A percentile compares a stretch with the other conserved stretches of the same genome.
These are phyloP conservation scores for Podospora didyma DNA, from an alignment of 495 filamentous ascomycete species.

Conservation along the genomic window DNA sequence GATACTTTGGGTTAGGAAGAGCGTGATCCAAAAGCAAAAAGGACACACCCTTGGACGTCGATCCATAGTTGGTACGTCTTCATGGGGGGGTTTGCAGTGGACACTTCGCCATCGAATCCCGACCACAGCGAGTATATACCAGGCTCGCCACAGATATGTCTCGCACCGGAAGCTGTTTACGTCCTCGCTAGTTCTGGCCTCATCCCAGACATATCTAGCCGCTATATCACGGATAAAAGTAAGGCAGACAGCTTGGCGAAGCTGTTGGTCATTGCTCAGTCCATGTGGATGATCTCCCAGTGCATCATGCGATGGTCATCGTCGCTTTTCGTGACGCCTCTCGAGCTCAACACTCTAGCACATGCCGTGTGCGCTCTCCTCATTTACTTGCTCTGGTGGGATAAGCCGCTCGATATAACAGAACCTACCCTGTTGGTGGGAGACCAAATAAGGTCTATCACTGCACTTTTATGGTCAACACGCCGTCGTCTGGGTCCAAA, in stretches of 20 bases:
- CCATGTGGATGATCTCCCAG: conserved; percentile 32
- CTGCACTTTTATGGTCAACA: too few relatives aligned
- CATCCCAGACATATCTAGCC: background rate
- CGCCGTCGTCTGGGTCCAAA: too few relatives aligned
- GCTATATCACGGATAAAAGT: conserved; percentile 12
- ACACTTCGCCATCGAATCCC: background rate
- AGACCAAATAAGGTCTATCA: background rate
- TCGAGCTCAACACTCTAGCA: conserved; percentile 36
- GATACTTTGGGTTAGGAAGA: too few relatives aligned
- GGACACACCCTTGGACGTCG: background rate
- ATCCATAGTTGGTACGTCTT: conserved; percentile 6
- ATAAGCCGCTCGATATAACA: conserved; percentile 8
- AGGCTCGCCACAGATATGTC: background rate
- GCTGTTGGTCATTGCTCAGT: conserved; percentile 4
- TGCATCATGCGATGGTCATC: conserved; percentile 13
- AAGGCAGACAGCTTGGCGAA: conserved; percentile 12
- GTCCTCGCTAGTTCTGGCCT: background rate
- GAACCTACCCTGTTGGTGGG: background rate
- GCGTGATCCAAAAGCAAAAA: too few relatives aligned
- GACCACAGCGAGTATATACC: background rate
- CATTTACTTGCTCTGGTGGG: conserved; percentile 27
- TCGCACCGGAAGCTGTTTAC: background rate
- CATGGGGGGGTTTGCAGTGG: conserved; percentile 11
- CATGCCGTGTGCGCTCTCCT: conserved; percentile 33
- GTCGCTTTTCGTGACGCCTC: conserved; percentile 22